phyloP scores from a whole-genome alignment of 2,329 filamentous ascomycete genomes.

The Sporothrix dimorphospora region DNA sequence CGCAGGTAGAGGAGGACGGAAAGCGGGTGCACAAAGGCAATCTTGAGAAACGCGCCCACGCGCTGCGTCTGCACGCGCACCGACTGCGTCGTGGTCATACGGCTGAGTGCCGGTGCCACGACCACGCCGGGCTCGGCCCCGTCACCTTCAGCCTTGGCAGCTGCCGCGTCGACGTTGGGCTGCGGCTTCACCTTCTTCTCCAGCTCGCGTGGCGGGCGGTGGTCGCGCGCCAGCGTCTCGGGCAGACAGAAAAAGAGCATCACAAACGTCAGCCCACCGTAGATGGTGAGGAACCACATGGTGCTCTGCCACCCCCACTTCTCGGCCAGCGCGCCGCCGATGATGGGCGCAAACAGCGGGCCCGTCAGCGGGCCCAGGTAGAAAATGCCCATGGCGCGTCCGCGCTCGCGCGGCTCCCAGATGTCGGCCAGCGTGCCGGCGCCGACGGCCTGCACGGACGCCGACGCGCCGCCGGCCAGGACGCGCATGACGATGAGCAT shows the following conservation, averaged over 20 bases:
- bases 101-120: slow-evolving; percentile 41
- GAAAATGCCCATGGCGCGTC: slow-evolving; percentile 79
- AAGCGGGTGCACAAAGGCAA: slow-evolving; percentile 72
- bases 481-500: slow-evolving; percentile 79
- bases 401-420: slow-evolving; percentile 73
- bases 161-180: neutral
- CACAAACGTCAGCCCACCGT: slow-evolving; percentile 62
- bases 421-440: slow-evolving; percentile 82
- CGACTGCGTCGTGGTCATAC: slow-evolving; percentile 62
- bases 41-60: slow-evolving; percentile 58
- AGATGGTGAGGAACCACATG: slow-evolving; percentile 76
- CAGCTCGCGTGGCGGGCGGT: slow-evolving; percentile 5
- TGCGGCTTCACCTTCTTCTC: neutral
- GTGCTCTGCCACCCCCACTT: slow-evolving; percentile 74
- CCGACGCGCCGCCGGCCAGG: slow-evolving; percentile 73
- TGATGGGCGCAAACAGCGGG: slow-evolving; percentile 73
- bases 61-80: slow-evolving; percentile 59
- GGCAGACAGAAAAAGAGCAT: slow-evolving; percentile 65
- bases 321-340: slow-evolving; percentile 73
- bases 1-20: slow-evolving; percentile 71
- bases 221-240: slow-evolving; percentile 59
- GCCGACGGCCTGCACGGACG: slow-evolving; percentile 80
- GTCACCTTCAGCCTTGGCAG: neutral
- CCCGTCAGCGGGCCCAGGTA: slow-evolving; percentile 78
- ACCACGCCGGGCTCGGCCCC: slow-evolving; percentile 13